Evolutionary conservation across 2,329 filamentous ascomycete species (phyloP).

Genomic region (Aspergillus ibericus): DNA sequence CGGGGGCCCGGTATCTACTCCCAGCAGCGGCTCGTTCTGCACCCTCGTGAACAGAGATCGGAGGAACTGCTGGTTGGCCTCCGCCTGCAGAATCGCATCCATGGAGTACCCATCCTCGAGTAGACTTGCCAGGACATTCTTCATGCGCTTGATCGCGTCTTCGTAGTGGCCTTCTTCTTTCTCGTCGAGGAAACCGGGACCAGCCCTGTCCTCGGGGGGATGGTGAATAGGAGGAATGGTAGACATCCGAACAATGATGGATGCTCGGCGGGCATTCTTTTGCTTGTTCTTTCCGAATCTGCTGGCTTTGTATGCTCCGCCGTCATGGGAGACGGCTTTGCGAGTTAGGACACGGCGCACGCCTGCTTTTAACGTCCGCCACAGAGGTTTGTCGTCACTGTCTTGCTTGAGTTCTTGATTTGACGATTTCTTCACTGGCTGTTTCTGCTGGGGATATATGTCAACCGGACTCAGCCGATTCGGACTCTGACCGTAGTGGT

Average conservation of each 20-base stretch:
- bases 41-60: slow-evolving; percentile 2
- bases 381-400: not conserved
- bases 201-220: not conserved
- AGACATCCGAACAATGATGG: slow-evolving; percentile 4
- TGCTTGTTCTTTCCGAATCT: not conserved
- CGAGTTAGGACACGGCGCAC: slow-evolving; percentile 2
- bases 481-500: not conserved
- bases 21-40: slow-evolving; percentile 5
- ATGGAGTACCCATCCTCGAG: slow-evolving; percentile 3
- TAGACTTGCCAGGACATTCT: slow-evolving; percentile 1
- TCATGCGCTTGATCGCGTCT: slow-evolving; percentile 3
- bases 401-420: not conserved
- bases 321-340: slow-evolving; percentile 1
- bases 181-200: not conserved
- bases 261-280: slow-evolving; percentile 1
- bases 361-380: slow-evolving; percentile 1
- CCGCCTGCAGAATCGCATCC: slow-evolving; percentile 1
- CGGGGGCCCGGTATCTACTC: not conserved
- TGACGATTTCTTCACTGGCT: not conserved
- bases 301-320: not conserved
- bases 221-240: not conserved
- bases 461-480: not conserved
- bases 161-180: slow-evolving; percentile 1
- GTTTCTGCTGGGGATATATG: not conserved
- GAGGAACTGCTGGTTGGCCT: slow-evolving; percentile 4